Evolutionary conservation across 2,329 filamentous ascomycete genomes (phyloP), one percentile per base, ranked within the genome.

Genomic region (Thermothelomyces thermophilus): DNA sequence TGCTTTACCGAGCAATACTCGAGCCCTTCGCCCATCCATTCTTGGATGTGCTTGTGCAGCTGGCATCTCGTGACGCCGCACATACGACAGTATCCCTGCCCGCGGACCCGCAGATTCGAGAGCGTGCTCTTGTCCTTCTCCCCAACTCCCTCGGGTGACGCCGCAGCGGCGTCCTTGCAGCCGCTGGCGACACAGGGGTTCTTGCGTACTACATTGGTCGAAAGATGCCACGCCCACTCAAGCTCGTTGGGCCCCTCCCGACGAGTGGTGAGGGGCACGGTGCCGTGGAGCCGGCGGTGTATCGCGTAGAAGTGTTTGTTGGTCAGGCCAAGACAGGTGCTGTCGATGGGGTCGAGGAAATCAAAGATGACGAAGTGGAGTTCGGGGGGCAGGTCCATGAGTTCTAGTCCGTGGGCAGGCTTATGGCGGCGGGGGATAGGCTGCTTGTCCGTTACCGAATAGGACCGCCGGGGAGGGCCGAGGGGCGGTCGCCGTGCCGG

Each of bases 311-410:
- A 73, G 61, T 75, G 71, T 37, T 70, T 71, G 68, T 73, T 79
- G 33, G 79, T 74, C 46, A 84, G 71, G 13, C 78, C 80, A 34
- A 84, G 68, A 61, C 79, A 83, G 34, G 76, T 77, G 60, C 79
- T 77, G 65, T 84, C 80, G 55, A 84, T 82, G 42, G 77, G 77
- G 65, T 84, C 80, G 51, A 84, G 74, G 56, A 77, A 75, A 63
- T 81, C 78, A 59, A 82, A 80, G 55, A 84, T 71, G 53, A 72
- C 68, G 55, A 75, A 80, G 63, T 82, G 79, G 10, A 84, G 68
- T 64, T 84, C 80, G 0, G 73, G 64, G 13, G 80, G 80, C 2
- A 84, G 70, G 46, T 78, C 73, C 33, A 70, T 60, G 7, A 83
- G 66, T 14, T 69, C 70, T 41, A 77, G 66, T 47, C 66, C 66